Evolutionary conservation across 768 basidiomycete genomes (phyloP).

Genomic region (Mycena haematopus): DNA sequence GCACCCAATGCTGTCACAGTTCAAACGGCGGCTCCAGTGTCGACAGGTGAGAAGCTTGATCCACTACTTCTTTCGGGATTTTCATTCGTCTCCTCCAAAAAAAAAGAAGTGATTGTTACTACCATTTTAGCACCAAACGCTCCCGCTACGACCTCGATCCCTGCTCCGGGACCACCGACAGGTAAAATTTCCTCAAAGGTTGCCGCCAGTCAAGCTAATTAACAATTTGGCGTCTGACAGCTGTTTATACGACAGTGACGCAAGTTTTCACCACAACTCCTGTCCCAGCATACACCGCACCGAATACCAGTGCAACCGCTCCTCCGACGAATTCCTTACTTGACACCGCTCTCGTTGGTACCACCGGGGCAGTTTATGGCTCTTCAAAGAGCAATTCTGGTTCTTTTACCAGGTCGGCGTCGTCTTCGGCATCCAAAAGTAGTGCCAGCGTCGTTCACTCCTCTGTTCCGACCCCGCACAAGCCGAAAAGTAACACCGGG

Average conservation of each 20-base stretch:
- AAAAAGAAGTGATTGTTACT: slow-evolving; percentile 18
- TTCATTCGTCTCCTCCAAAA: slow-evolving; percentile 6
- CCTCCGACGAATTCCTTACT: neutral
- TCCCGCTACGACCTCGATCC: slow-evolving; percentile 4
- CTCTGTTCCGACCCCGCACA: slow-evolving; percentile 13
- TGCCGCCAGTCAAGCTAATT: slow-evolving; percentile 3
- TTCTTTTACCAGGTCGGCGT: slow-evolving; percentile 12
- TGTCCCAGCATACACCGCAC: neutral
- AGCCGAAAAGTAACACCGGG: slow-evolving; percentile 23
- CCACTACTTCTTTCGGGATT: slow-evolving; percentile 14
- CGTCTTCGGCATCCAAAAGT: slow-evolving; percentile 17
- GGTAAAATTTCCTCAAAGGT: neutral
- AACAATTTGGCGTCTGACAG: slow-evolving; percentile 20
- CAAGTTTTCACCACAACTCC: slow-evolving; percentile 23
- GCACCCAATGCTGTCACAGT: slow-evolving; percentile 9
- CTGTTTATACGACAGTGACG: slow-evolving; percentile 25
- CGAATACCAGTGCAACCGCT: neutral
- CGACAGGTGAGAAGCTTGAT: slow-evolving; percentile 20
- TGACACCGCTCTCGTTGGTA: neutral
- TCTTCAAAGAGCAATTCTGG: slow-evolving; percentile 14
- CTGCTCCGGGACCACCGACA: slow-evolving; percentile 8
- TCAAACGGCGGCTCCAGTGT: slow-evolving; percentile 8
- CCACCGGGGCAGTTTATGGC: slow-evolving; percentile 1
- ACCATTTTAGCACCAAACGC: slow-evolving; percentile 13
- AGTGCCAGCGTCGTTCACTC: slow-evolving; percentile 18